phyloP scores from a whole-genome alignment of 129 eudicot species.

The Kitagawia praeruptora region DNA sequence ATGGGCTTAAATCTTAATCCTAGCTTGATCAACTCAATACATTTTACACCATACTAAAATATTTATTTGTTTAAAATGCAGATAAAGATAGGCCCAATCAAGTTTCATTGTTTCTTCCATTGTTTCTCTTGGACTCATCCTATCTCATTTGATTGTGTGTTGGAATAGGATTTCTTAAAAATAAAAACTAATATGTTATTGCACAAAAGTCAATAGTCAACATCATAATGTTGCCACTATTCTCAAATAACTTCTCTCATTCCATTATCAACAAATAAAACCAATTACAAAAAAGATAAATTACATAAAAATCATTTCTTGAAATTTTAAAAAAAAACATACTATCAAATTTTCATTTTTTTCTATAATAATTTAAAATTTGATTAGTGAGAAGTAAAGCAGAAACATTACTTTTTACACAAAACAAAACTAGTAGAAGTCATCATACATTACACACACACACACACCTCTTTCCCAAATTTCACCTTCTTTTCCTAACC shows the following conservation, averaged over 20 bases:
- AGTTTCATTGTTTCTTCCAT: background rate
- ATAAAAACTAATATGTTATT: background rate
- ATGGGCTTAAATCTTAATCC: background rate
- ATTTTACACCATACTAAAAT: background rate
- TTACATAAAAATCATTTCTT: background rate
- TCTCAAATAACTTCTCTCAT: background rate
- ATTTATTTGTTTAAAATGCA: background rate
- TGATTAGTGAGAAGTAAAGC: conserved; percentile 24
- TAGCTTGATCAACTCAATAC: background rate
- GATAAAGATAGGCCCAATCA: conserved; percentile 4
- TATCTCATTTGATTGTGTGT: conserved; percentile 2
- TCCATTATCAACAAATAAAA: background rate
- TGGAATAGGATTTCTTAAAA: background rate
- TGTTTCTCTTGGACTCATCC: background rate
- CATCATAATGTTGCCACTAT: conserved; percentile 5
- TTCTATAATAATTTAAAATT: background rate
- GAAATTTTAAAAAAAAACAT: background rate
- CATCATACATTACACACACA: conserved; percentile 49
- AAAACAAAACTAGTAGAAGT: conserved; percentile 44
- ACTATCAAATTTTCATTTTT: no score
- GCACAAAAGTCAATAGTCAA: background rate
- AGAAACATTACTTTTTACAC: conserved; percentile 67
- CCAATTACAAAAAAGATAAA: no score
- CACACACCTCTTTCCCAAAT: conserved; percentile 49
- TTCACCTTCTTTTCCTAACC: conserved; percentile 73